Conservation (phyloP, 345 rosid genomes). For the Euclidium syriacum region DNA sequence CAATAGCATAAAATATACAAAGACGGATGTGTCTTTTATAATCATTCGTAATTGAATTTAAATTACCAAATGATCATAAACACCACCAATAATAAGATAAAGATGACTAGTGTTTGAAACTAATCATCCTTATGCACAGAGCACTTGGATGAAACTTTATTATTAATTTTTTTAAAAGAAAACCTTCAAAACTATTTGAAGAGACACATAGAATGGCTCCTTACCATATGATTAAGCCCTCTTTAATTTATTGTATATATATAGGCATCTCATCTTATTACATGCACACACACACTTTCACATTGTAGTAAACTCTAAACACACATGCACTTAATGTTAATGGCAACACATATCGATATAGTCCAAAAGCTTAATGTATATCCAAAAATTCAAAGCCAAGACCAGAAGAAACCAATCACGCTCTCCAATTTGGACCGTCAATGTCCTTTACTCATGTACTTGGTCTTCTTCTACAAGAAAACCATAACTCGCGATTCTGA, state of each 20-base stretch:
- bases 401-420: constrained; percentile 27
- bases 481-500: constrained; percentile 29
- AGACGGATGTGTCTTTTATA: constrained; percentile 15
- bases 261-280: constrained; percentile 17
- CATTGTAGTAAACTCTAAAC: constrained; percentile 7
- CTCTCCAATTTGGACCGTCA: constrained; percentile 67
- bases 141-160: constrained; percentile 16
- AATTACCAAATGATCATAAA: constrained; percentile 18
- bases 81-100: constrained; percentile 24
- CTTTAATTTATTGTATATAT: constrained; percentile 7
- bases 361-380: constrained; percentile 25
- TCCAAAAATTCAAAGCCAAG: constrained; percentile 23
- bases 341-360: constrained; percentile 26
- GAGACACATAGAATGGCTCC: constrained; percentile 34
- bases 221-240: constrained; percentile 19
- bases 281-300: constrained; percentile 15
- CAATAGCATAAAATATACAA: constrained; percentile 16
- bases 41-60: constrained; percentile 12
- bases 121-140: constrained; percentile 22
- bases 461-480: constrained; percentile 53
- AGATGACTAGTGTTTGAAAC: constrained; percentile 24
- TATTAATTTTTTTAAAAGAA: background rate
- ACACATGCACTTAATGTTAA: constrained; percentile 8
- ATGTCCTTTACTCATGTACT: constrained; percentile 57
- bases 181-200: constrained; percentile 23